phyloP scores from a whole-genome alignment of 2,329 filamentous ascomycete species.

The Leptoxyphium fumago region DNA sequence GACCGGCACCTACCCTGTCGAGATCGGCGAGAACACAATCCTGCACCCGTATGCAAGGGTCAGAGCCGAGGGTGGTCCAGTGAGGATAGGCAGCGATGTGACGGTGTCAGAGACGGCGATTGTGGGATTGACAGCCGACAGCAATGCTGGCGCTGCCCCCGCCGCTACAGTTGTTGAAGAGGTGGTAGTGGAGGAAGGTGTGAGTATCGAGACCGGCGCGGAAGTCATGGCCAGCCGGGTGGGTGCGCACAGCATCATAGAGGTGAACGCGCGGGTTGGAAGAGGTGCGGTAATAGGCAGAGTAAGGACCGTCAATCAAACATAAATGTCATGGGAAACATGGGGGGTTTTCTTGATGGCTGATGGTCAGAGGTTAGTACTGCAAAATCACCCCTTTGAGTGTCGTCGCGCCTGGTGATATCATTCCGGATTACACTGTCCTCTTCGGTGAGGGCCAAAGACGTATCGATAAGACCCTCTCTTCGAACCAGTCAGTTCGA shows the following conservation, averaged over 20 bases:
- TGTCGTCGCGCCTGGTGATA: constrained; percentile 21
- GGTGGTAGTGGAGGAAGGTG: constrained; percentile 26
- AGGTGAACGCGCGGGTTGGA: constrained; percentile 16
- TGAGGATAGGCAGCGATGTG: constrained; percentile 38
- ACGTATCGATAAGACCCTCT: constrained; percentile 25
- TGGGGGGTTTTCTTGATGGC: background rate
- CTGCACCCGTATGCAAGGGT: constrained; percentile 66
- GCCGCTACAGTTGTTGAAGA: constrained; percentile 15
- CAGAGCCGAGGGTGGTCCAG: constrained; percentile 25
- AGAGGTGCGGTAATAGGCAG: constrained; percentile 30
- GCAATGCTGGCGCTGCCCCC: constrained; percentile 9
- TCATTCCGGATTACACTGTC: constrained; percentile 31
- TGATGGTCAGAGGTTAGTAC: constrained; percentile 16
- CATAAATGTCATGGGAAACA: background rate
- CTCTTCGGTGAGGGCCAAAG: constrained; percentile 25
- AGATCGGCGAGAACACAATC: constrained; percentile 60
- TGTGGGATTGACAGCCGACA: constrained; percentile 14
- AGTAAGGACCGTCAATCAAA: constrained; percentile 13
- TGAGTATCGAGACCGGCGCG: constrained; percentile 29
- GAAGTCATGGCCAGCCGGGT: constrained; percentile 21
- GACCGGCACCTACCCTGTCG: constrained; percentile 63
- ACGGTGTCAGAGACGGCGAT: constrained; percentile 57
- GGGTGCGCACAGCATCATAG: constrained; percentile 17
- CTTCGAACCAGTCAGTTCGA: constrained; percentile 12
- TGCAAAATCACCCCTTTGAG: constrained; percentile 29